A percentile compares a stretch with the other conserved stretches of the same genome.
Conservation (phyloP, 2,329 filamentous ascomycete genomes). For the Myriosclerotinia curreyana region DNA sequence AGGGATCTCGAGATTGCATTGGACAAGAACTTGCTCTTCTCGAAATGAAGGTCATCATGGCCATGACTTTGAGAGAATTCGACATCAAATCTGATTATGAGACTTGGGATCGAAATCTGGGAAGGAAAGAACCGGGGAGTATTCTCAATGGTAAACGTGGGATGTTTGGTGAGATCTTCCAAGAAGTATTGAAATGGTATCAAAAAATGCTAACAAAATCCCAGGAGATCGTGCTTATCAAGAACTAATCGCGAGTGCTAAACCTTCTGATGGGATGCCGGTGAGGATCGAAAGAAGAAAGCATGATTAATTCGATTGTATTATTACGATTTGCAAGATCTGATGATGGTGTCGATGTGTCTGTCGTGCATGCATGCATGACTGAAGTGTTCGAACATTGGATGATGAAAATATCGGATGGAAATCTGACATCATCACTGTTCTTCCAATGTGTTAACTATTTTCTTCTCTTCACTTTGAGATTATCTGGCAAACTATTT, state of each 20-base stretch:
- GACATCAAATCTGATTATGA: conserved; percentile 19
- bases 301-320: conserved; percentile 9
- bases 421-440: neutral
- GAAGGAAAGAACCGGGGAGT: conserved; percentile 26
- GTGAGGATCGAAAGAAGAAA: conserved; percentile 17
- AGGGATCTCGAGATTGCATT: conserved; percentile 54
- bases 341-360: neutral
- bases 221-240: conserved; percentile 26
- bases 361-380: too few species aligned
- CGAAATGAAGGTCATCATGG: conserved; percentile 49
- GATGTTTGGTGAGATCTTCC: conserved; percentile 22
- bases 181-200: neutral
- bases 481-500: neutral
- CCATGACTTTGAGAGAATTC: conserved; percentile 37
- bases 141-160: conserved; percentile 26
- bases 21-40: conserved; percentile 53
- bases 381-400: neutral
- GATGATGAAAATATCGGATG: neutral
- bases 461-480: neutral
- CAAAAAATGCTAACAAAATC: neutral
- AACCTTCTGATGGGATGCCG: conserved; percentile 30
- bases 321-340: conserved; percentile 6
- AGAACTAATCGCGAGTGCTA: conserved; percentile 27
- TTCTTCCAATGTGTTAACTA: too few species aligned
- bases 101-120: conserved; percentile 28